phyloP scores from a whole-genome alignment of 176 grass and related monocot genomes.

The Carex pumila region DNA sequence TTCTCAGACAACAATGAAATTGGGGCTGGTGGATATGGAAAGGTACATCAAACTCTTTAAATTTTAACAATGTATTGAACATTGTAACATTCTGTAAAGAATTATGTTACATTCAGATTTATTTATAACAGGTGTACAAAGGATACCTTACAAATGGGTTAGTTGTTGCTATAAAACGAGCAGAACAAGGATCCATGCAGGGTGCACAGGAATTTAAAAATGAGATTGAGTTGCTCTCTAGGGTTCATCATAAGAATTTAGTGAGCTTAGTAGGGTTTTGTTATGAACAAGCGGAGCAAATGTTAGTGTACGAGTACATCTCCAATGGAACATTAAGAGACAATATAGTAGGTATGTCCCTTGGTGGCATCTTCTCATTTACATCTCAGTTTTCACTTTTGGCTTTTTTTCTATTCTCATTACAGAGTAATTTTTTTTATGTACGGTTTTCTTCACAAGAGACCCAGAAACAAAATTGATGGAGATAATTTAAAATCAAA shows the following conservation, averaged over 20 bases:
- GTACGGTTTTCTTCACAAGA: no score
- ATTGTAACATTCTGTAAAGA: background rate
- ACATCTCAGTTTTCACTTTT: background rate
- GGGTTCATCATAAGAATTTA: conserved; percentile 88
- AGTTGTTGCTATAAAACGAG: conserved; percentile 69
- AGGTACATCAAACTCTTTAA: conserved; percentile 39
- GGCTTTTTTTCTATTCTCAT: background rate
- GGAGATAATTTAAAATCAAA: no score
- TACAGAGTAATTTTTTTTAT: no score
- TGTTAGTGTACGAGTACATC: conserved; percentile 84
- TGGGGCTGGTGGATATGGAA: conserved; percentile 79
- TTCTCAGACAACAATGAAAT: conserved; percentile 60
- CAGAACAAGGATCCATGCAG: conserved; percentile 74
- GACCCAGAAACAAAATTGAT: no score
- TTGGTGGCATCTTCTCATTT: background rate
- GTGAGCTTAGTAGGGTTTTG: conserved; percentile 77
- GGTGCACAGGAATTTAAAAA: conserved; percentile 81
- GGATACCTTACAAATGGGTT: conserved; percentile 54
- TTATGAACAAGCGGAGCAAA: conserved; percentile 81
- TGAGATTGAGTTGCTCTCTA: conserved; percentile 85
- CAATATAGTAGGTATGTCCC: conserved; percentile 53
- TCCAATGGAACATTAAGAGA: conserved; percentile 64
- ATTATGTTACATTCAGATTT: background rate
- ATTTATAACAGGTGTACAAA: conserved; percentile 62
- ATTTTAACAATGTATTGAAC: no score